A percentile compares a stretch with the other conserved stretches of the same genome.
Evolutionary conservation across 2,329 filamentous ascomycete genomes (phyloP).

Genomic region (Thermothelomyces thermophilus): DNA sequence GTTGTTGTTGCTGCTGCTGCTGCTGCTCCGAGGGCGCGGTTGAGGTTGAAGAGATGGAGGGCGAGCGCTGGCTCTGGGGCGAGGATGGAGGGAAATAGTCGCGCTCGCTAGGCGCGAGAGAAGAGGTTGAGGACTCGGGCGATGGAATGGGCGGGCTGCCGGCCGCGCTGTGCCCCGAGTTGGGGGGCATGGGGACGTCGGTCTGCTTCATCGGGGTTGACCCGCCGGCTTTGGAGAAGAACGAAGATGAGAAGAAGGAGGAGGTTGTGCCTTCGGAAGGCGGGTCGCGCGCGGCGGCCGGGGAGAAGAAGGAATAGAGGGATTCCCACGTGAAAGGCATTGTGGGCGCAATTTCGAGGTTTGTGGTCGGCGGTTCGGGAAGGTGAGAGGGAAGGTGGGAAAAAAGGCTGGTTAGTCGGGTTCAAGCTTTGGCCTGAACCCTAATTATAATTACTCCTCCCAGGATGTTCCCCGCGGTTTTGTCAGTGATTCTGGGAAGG

Average conservation of each 20-base stretch:
- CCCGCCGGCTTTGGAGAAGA: neutral
- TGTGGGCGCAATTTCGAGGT: slow-evolving; percentile 2
- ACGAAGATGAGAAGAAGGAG: slow-evolving; percentile 1
- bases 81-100: slow-evolving; percentile 8
- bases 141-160: neutral
- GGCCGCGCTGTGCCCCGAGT: neutral
- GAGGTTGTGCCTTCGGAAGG: slow-evolving; percentile 5
- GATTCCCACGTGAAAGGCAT: slow-evolving; percentile 17
- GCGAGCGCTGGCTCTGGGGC: slow-evolving; percentile 10
- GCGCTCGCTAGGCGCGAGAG: slow-evolving; percentile 1
- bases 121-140: slow-evolving; percentile 5
- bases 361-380: neutral
- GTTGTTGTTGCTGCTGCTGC: neutral
- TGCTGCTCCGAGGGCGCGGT: neutral
- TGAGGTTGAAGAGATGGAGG: slow-evolving; percentile 20
- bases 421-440: neutral
- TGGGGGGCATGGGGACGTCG: slow-evolving; percentile 7
- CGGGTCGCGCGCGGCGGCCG: slow-evolving; percentile 5
- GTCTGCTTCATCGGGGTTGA: slow-evolving; percentile 1
- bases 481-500: neutral
- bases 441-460: slow-evolving; percentile 1
- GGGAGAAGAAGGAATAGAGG: slow-evolving; percentile 14
- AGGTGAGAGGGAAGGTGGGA: too few species aligned
- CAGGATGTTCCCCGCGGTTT: slow-evolving; percentile 13
- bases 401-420: neutral